Evolutionary conservation across 257 asterid species (phyloP).

Genomic region (Verbena officinalis): DNA sequence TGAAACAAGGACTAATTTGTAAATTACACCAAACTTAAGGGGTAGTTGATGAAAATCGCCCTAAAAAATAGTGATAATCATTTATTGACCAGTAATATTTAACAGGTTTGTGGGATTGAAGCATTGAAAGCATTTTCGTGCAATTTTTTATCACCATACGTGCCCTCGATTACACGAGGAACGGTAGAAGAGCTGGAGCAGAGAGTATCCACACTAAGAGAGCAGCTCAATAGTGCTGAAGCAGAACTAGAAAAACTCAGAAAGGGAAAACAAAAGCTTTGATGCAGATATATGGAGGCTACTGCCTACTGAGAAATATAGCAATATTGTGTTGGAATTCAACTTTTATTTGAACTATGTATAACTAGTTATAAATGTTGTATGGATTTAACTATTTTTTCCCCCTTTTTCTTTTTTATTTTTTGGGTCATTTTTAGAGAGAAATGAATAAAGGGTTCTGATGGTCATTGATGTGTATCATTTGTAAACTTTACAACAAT

Average conservation of each 20-base stretch:
- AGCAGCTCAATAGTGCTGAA: slow-evolving; percentile 71
- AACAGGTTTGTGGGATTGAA: slow-evolving; percentile 84
- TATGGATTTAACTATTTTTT: slow-evolving; percentile 15
- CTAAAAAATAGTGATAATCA: too few relatives aligned
- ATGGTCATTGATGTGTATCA: slow-evolving; percentile 2
- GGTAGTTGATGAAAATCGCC: too few relatives aligned
- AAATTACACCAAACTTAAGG: too few relatives aligned
- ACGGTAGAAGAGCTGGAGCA: slow-evolving; percentile 63
- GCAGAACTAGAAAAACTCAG: slow-evolving; percentile 60
- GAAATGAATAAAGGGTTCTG: neutral
- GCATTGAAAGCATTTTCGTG: slow-evolving; percentile 73
- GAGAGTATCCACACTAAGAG: slow-evolving; percentile 59
- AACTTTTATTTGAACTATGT: slow-evolving; percentile 5
- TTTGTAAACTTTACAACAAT: slow-evolving; percentile 3
- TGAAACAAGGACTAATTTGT: too few relatives aligned
- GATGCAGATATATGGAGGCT: slow-evolving; percentile 13
- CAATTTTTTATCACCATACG: slow-evolving; percentile 63
- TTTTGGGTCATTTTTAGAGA: neutral
- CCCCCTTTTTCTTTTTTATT: neutral
- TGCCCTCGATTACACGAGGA: slow-evolving; percentile 63
- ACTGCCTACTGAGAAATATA: too few relatives aligned
- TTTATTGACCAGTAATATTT: slow-evolving; percentile 7
- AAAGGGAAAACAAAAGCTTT: slow-evolving; percentile 79
- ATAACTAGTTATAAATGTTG: slow-evolving; percentile 1
- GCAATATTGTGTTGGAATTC: slow-evolving; percentile 15